Evolutionary conservation across 139 green algal genomes (phyloP), one percentile per base, ranked within the genome.

Genomic region (Haematococcus lacustris): DNA sequence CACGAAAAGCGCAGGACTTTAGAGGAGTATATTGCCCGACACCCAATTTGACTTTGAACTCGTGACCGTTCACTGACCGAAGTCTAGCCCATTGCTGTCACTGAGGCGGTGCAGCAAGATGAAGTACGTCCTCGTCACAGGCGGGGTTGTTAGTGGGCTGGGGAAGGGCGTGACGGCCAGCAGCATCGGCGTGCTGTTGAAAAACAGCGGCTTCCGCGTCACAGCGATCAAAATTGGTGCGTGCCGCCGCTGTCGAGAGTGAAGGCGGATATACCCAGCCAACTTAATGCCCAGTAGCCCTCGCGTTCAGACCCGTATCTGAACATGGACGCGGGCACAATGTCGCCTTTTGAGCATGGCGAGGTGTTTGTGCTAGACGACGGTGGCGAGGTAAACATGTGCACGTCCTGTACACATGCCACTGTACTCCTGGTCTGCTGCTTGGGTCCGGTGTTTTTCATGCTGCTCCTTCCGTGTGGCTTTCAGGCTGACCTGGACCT

Each of bases 291-390:
- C n/a, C n/a, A n/a, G n/a, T n/a, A n/a, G n/a, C n/a, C n/a, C n/a
- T n/a, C n/a, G n/a, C n/a, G n/a, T n/a, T n/a, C 88, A 97, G 93
- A 99, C 73, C 96, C 95, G 1, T 99, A 99, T 74, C 80, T 99
- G n/a, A 99, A 99, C 87, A 93, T 89, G 37, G 96, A 99, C 82
- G 96, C 96, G 38, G 96, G 96, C 32, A 99, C 96, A 3, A 99
- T 99, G 96, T 98, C 92, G 1, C 96, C 96, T 1, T 99, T 99
- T 80, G 96, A 99, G 86, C 96, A 99, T 75, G 96, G 96, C 37
- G 95, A 99, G 79, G 95, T 98, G 53, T 99, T 98, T 78, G 95
- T 99, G 51, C 85, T 98, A 38, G 95, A 99, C 75, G 95, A 99
- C 68, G 95, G 95, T 41, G 95, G 94, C 63, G 95, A 69, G 63